Evolutionary conservation across 495 filamentous ascomycete species (phyloP).

Genomic region (Aspergillus nidulans): DNA sequence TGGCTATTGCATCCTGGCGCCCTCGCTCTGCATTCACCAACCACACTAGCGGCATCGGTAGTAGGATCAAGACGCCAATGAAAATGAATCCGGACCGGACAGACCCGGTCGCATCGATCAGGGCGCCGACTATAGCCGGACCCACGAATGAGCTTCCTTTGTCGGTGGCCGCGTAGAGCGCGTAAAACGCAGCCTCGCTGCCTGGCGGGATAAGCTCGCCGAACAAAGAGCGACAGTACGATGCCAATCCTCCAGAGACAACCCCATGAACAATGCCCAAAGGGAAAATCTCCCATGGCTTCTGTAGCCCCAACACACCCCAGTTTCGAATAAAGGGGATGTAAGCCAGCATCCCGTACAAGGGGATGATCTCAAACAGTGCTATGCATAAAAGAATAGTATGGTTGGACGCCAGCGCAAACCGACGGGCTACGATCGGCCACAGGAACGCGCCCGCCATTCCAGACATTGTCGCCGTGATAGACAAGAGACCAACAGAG

Average conservation of each 20-base stretch:
- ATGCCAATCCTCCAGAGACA: conserved; percentile 76
- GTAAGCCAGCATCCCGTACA: conserved; percentile 83
- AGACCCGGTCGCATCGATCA: conserved; percentile 75
- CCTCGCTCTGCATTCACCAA: conserved; percentile 79
- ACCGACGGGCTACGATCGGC: conserved; percentile 61
- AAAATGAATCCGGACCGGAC: conserved; percentile 90
- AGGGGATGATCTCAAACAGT: conserved; percentile 79
- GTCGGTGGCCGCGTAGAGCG: conserved; percentile 88
- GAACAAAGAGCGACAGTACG: conserved; percentile 81
- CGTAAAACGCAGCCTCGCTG: conserved; percentile 90
- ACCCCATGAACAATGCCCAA: conserved; percentile 79
- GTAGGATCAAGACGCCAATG: conserved; percentile 66
- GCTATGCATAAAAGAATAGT: conserved; percentile 79
- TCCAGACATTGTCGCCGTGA: conserved; percentile 73
- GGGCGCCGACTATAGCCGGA: conserved; percentile 77
- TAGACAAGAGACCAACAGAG: conserved; percentile 72
- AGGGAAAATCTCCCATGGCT: conserved; percentile 89
- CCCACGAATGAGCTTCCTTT: conserved; percentile 88
- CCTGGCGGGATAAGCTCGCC: conserved; percentile 83
- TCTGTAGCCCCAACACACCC: conserved; percentile 76
- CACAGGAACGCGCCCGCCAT: conserved; percentile 81
- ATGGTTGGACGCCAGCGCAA: conserved; percentile 63
- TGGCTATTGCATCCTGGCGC: conserved; percentile 59
- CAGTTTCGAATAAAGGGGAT: conserved; percentile 66
- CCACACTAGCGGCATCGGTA: conserved; percentile 74